Percentiles rank a stretch among this genome's conserved stretches.
Evolutionary conservation across 2,329 filamentous ascomycete species (phyloP).

Genomic region (Incumbomyces lentus): DNA sequence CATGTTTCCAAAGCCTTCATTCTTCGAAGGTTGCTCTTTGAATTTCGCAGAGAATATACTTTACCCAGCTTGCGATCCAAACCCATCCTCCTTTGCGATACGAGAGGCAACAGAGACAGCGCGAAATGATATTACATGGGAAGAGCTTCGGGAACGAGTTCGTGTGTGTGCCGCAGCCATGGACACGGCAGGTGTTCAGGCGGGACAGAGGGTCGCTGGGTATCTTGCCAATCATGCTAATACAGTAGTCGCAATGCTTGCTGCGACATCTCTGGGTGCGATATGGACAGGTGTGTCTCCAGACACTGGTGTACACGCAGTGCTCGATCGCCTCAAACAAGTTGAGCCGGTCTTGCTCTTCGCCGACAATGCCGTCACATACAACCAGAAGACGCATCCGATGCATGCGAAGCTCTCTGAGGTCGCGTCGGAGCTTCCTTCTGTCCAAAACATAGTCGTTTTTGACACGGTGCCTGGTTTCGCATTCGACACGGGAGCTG

Average conservation of each 20-base stretch:
- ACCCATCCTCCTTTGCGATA: conserved; percentile 56
- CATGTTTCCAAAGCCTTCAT: conserved; percentile 79
- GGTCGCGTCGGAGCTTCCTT: conserved; percentile 57
- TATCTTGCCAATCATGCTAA: conserved; percentile 87
- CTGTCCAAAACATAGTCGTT: conserved; percentile 61
- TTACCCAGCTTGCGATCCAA: conserved; percentile 52
- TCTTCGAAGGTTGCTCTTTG: conserved; percentile 67
- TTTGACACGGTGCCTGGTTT: conserved; percentile 53
- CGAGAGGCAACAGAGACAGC: conserved; percentile 70
- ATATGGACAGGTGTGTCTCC: conserved; percentile 91
- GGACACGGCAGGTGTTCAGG: conserved; percentile 52
- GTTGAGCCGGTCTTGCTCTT: conserved; percentile 76
- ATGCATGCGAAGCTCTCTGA: conserved; percentile 68
- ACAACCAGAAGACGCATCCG: conserved; percentile 86
- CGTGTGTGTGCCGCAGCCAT: conserved; percentile 62
- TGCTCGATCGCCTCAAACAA: conserved; percentile 76
- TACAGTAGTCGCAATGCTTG: conserved; percentile 78
- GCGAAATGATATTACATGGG: conserved; percentile 62
- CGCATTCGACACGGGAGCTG: conserved; percentile 26
- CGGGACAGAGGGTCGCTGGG: conserved; percentile 53
- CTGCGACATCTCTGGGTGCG: conserved; percentile 69
- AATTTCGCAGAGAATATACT: conserved; percentile 96
- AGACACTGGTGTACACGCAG: conserved; percentile 82
- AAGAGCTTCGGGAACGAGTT: conserved; percentile 66
- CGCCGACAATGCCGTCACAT: conserved; percentile 76